Conservation (phyloP, 768 basidiomycete species). For the Omphalotus guepiniiformis region DNA sequence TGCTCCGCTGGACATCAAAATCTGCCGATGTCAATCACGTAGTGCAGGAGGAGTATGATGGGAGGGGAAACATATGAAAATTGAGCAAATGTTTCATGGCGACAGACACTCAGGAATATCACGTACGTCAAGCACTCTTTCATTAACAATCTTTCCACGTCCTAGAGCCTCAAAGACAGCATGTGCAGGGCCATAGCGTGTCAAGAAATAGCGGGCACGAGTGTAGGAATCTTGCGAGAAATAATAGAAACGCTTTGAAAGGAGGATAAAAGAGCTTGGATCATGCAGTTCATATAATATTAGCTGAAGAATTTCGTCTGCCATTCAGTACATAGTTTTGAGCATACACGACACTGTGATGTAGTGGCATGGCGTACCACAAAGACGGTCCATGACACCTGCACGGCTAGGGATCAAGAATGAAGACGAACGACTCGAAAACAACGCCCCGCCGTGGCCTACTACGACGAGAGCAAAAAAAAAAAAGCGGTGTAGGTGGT, state of each 20-base stretch:
- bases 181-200: slow-evolving; percentile 64
- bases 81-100: slow-evolving; percentile 7
- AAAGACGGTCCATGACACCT: slow-evolving; percentile 56
- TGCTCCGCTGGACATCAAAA: slow-evolving; percentile 69
- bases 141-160: slow-evolving; percentile 59
- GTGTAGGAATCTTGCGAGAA: slow-evolving; percentile 74
- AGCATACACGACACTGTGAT: not conserved
- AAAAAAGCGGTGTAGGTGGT: slow-evolving; percentile 17
- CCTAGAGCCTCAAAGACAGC: slow-evolving; percentile 76
- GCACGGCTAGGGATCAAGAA: not conserved
- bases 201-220: slow-evolving; percentile 73
- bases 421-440: not conserved
- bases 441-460: not conserved
- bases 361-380: slow-evolving; percentile 44
- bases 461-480: slow-evolving; percentile 11
- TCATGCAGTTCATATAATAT: slow-evolving; percentile 70
- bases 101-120: slow-evolving; percentile 14
- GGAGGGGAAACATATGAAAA: slow-evolving; percentile 17
- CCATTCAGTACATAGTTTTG: not conserved
- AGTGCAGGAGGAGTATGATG: slow-evolving; percentile 17
- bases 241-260: slow-evolving; percentile 53
- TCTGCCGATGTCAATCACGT: slow-evolving; percentile 35
- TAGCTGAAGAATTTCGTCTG: slow-evolving; percentile 66
- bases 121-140: slow-evolving; percentile 68
- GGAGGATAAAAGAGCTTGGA: slow-evolving; percentile 54